These are phyloP conservation scores for Pichia rugopelliculosa DNA, from an alignment of 805 yeast species.

Conservation along the genomic window DNA sequence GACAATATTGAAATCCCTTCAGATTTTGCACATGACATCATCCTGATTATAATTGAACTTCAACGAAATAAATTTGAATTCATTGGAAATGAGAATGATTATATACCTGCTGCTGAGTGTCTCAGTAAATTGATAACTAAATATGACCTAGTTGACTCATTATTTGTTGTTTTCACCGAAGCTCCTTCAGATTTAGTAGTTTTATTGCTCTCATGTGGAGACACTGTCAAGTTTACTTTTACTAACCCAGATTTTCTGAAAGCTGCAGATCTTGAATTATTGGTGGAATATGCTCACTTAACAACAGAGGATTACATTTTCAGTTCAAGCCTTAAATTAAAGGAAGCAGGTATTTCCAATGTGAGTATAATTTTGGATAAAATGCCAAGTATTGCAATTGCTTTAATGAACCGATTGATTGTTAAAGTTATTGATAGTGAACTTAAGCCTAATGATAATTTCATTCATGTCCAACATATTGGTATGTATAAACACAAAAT, in stretches of 20 bases:
- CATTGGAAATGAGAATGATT: slow-evolving; percentile 14
- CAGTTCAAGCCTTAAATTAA: slow-evolving; percentile 41
- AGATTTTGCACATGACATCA: slow-evolving; percentile 6
- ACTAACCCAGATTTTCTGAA: slow-evolving; percentile 12
- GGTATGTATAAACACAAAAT: slow-evolving; percentile 83
- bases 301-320: slow-evolving; percentile 22
- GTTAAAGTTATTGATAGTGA: slow-evolving; percentile 46
- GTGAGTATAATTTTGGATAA: slow-evolving; percentile 54
- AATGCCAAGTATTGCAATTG: slow-evolving; percentile 40
- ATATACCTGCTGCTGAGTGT: slow-evolving; percentile 20
- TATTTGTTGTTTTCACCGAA: slow-evolving; percentile 12
- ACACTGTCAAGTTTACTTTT: slow-evolving; percentile 25
- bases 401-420: slow-evolving; percentile 38
- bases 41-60: slow-evolving; percentile 4
- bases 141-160: slow-evolving; percentile 11
- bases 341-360: slow-evolving; percentile 53
- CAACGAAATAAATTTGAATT: not conserved
- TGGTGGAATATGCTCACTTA: slow-evolving; percentile 21
- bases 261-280: slow-evolving; percentile 3
- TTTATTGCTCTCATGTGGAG: slow-evolving; percentile 21
- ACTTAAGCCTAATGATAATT: slow-evolving; percentile 45
- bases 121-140: slow-evolving; percentile 17
- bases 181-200: slow-evolving; percentile 6
- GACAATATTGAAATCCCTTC: not conserved
- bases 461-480: slow-evolving; percentile 62